A percentile compares a stretch with the other conserved stretches of the same genome.
phyloP scores from a whole-genome alignment of 495 filamentous ascomycete genomes.

The Penicillium ucsense region DNA sequence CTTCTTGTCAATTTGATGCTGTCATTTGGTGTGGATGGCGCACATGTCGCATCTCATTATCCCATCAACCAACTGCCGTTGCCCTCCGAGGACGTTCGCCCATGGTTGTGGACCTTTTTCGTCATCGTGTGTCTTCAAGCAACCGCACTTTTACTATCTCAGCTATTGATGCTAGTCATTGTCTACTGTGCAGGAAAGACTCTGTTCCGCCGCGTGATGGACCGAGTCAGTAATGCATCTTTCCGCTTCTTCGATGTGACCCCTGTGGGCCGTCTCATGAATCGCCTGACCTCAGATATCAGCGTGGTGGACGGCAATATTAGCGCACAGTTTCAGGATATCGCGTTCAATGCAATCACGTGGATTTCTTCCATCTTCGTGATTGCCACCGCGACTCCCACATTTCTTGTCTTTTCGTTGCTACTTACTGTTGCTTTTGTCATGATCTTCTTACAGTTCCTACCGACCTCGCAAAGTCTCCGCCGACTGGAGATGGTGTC shows the following conservation, averaged over 20 bases:
- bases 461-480: slow-evolving; percentile 74
- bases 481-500: slow-evolving; percentile 78
- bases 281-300: slow-evolving; percentile 77
- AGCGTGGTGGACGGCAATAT: slow-evolving; percentile 74
- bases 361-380: slow-evolving; percentile 65
- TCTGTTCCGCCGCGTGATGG: slow-evolving; percentile 60
- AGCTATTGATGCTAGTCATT: slow-evolving; percentile 56
- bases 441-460: slow-evolving; percentile 58
- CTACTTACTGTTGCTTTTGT: slow-evolving; percentile 53
- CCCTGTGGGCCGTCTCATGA: slow-evolving; percentile 76
- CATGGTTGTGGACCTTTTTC: slow-evolving; percentile 64
- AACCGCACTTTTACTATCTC: slow-evolving; percentile 41
- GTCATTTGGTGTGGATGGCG: slow-evolving; percentile 2
- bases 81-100: slow-evolving; percentile 55
- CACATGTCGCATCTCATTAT: slow-evolving; percentile 15
- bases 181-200: slow-evolving; percentile 63
- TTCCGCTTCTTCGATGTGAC: slow-evolving; percentile 86
- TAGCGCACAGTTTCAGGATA: slow-evolving; percentile 53
- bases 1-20: not conserved
- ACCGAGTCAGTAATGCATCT: slow-evolving; percentile 61
- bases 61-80: slow-evolving; percentile 51
- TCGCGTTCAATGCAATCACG: slow-evolving; percentile 53
- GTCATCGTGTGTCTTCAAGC: slow-evolving; percentile 49
- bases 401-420: slow-evolving; percentile 62
- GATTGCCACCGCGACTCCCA: slow-evolving; percentile 64